Percentiles rank a stretch among this genome's conserved stretches.
Conservation (phyloP, 1,284 basidiomycete genomes). For the Malassezia arunalokei region DNA sequence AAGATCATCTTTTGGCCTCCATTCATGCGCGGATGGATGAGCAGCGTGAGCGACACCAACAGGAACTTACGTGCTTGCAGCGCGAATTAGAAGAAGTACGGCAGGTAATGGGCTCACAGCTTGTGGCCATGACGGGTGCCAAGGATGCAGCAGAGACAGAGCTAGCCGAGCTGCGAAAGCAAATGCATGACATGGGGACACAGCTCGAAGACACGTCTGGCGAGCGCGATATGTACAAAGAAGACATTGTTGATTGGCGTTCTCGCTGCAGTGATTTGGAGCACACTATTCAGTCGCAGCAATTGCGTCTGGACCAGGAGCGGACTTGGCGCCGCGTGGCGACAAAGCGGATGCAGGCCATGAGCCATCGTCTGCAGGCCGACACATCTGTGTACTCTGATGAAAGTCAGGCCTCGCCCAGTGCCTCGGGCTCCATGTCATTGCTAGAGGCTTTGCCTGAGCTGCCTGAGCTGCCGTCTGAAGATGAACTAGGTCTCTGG, state of each 20-base stretch:
- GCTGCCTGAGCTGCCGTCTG: slow-evolving; percentile 12
- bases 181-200: slow-evolving; percentile 18
- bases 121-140: slow-evolving; percentile 17
- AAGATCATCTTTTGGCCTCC: not conserved
- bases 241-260: slow-evolving; percentile 43
- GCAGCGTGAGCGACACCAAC: slow-evolving; percentile 7
- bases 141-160: slow-evolving; percentile 15
- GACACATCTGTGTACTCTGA: not conserved
- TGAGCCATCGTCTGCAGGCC: slow-evolving; percentile 21
- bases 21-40: slow-evolving; percentile 1
- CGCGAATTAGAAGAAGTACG: slow-evolving; percentile 16
- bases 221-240: slow-evolving; percentile 38
- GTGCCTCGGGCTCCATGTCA: not conserved
- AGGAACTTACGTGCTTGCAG: slow-evolving; percentile 4
- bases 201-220: slow-evolving; percentile 29
- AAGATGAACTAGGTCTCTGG: slow-evolving; percentile 14
- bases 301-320: slow-evolving; percentile 26
- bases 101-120: slow-evolving; percentile 8
- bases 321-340: slow-evolving; percentile 22
- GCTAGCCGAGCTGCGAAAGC: slow-evolving; percentile 10
- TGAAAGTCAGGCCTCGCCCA: not conserved
- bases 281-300: slow-evolving; percentile 28
- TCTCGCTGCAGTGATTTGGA: slow-evolving; percentile 36
- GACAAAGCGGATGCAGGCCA: slow-evolving; percentile 23
- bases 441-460: slow-evolving; percentile 2